These are phyloP conservation scores for Russula emetica DNA, from an alignment of 768 basidiomycete genomes.

Conservation along the genomic window DNA sequence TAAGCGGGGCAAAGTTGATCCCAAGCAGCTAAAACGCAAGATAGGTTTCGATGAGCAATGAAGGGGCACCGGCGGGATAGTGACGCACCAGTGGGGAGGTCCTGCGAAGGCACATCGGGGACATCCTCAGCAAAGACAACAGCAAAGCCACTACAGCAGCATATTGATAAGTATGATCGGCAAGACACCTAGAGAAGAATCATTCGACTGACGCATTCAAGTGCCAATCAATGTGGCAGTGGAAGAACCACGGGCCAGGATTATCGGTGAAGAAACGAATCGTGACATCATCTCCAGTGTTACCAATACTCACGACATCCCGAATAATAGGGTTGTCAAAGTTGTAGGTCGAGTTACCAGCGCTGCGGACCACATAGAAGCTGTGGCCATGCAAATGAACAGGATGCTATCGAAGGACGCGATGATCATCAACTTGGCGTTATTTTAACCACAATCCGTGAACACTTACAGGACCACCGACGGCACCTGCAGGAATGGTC, in stretches of 20 bases:
- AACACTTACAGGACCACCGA: slow-evolving; percentile 8
- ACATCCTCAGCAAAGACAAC: not conserved
- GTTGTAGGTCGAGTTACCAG: not conserved
- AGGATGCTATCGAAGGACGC: not conserved
- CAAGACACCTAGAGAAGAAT: not conserved
- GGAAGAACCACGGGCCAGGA: not conserved
- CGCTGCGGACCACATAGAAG: not conserved
- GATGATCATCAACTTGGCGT: too few relatives aligned
- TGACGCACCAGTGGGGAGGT: not conserved
- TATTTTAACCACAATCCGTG: too few relatives aligned
- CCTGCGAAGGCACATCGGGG: not conserved
- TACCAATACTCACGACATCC: not conserved
- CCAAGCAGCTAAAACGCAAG: slow-evolving; percentile 10
- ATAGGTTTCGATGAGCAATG: not conserved
- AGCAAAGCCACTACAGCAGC: too few relatives aligned
- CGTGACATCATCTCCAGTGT: not conserved
- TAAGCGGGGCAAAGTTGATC: slow-evolving; percentile 5
- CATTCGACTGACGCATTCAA: not conserved
- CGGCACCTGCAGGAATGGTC: not conserved
- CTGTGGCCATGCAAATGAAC: not conserved
- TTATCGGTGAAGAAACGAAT: not conserved
- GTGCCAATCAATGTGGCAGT: not conserved
- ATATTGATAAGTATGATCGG: too few relatives aligned
- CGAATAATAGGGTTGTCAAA: not conserved
- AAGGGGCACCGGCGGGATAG: not conserved